phyloP scores from a whole-genome alignment of 192 early-diverging fungal genomes.

The Chytriomyces sp. region DNA sequence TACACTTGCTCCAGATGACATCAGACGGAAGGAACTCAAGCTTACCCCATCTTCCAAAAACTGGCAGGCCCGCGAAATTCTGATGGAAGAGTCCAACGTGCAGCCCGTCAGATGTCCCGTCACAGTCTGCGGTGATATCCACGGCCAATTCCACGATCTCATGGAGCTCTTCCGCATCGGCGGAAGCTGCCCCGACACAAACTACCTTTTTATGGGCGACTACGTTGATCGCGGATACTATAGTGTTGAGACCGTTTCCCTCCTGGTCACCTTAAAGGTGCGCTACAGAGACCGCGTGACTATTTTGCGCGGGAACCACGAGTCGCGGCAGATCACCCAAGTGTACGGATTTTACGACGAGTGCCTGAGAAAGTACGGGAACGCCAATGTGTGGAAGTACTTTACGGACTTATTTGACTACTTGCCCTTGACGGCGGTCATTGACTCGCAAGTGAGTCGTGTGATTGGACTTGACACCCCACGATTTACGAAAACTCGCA shows the following conservation, averaged over 20 bases:
- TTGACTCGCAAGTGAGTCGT: conserved; percentile 74
- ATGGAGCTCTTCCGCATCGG: conserved; percentile 92
- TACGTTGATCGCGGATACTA: conserved; percentile 97
- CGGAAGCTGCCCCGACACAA: conserved; percentile 94
- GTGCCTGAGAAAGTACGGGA: conserved; percentile 94
- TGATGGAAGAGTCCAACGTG: conserved; percentile 95
- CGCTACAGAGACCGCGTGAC: conserved; percentile 93
- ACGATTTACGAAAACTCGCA: background rate
- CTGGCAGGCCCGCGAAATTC: conserved; percentile 97
- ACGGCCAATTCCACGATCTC: conserved; percentile 97
- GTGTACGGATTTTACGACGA: conserved; percentile 99
- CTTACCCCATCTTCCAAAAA: background rate
- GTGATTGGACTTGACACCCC: background rate
- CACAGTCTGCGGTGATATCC: conserved; percentile 98
- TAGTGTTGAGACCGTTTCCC: conserved; percentile 93
- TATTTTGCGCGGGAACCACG: conserved; percentile 92
- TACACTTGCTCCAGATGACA: no score
- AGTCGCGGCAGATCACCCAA: conserved; percentile 91
- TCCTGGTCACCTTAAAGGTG: conserved; percentile 92
- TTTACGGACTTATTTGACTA: conserved; percentile 99
- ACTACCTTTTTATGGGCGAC: conserved; percentile 98
- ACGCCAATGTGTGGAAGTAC: conserved; percentile 94
- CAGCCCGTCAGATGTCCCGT: conserved; percentile 95
- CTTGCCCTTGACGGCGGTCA: conserved; percentile 88
- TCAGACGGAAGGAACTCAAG: no score